Evolutionary conservation across 23 red algal species (phyloP), one percentile per base, ranked within the genome.

Genomic region (Gracilaria domingensis): DNA sequence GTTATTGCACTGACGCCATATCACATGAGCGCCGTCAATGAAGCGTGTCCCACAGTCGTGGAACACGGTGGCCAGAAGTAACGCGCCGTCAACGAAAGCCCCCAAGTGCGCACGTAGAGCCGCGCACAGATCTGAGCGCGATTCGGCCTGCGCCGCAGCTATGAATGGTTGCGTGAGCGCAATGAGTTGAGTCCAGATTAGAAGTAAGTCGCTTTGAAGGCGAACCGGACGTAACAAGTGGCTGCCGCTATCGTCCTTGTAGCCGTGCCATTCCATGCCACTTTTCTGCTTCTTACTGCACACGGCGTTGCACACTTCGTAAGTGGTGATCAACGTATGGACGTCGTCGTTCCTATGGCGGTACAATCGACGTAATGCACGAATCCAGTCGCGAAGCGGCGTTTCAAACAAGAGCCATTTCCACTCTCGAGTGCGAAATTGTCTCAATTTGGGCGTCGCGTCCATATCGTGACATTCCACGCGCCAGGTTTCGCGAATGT

Each of bases 401-500:
- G 35, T 38, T 38, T 70, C 65, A 38, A 70, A 70, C 65, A 70
- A 70, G 12, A 70, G 65, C 65, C 65, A 70, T 25, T 70, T 70
- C 65, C 65, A 70, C 65, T 70, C 65, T 70, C 65, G 65, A 38
- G 30, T 33, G 28, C 25, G 3, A 34, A 70, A 70, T 14, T 25
- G 25, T 17, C 25, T 70, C 17, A 70, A 26, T 36, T 25, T 36
- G 23, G 28, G 28, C 17, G 30, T 70, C 2, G 30, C 65, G 35
- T 70, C 65, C 65, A 70, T 36, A 17, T 70, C 65, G 28, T 70
- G 65, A 34, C 65, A 36, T 70, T 70, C 65, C 65, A 70, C 65
- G 35, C 65, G 65, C 65, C 65, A 70, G 6, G 25, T 38, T 38
- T 70, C 65, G 3, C 35, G 3, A 16, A 70, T 38, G 65, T 38